Evolutionary conservation across 306 rosid species (phyloP), one percentile per base, ranked within the genome.

Genomic region (Prosopis cineraria): DNA sequence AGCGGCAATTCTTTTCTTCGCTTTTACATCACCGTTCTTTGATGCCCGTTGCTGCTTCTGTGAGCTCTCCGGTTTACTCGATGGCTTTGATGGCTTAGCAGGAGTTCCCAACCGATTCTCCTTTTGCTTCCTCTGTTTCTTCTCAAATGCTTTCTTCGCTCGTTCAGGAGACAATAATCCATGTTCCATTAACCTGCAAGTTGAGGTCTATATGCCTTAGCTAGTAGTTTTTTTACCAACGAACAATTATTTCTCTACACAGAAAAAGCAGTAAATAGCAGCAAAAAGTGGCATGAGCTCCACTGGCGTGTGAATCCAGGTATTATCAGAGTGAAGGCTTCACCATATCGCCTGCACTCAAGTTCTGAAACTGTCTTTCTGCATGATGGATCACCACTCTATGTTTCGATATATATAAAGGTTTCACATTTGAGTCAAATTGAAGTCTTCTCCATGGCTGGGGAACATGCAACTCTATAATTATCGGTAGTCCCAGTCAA

Each of bases 141-240:
- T 93, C 82, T 95, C 99, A 43, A 79, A 85, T 14, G 98, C 98
- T 80, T 39, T 93, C 86, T 86, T 93, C 17, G 99, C 88, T 86
- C 79, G 90, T 64, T 92, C 97, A 56, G 87, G 88, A 50, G 98
- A 85, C 75, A 95, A 45, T 83, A 95, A 47, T 60, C 99, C 99
- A 76, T 95, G 98, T 64, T 95, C 99, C 99, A 93, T 93, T 89
- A 95, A 89, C 99, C 99, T 95, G 80, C 64, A 80, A 58, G 82
- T 75, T 73, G 12, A 73, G 39, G 30, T 65, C 66, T 37, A n/a
- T 10, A 65, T 69, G 27, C 30, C 43, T 69, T 74, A 27, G 40
- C 59, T 39, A 50, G 47, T 47, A 13, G 76, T 45, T 31, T 55
- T 64, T 47, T 29, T n/a, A 72, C 41, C 45, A 74, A 50, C 16